Conservation (phyloP, 192 early-diverging fungal genomes). For the Mortierella hygrophila region DNA sequence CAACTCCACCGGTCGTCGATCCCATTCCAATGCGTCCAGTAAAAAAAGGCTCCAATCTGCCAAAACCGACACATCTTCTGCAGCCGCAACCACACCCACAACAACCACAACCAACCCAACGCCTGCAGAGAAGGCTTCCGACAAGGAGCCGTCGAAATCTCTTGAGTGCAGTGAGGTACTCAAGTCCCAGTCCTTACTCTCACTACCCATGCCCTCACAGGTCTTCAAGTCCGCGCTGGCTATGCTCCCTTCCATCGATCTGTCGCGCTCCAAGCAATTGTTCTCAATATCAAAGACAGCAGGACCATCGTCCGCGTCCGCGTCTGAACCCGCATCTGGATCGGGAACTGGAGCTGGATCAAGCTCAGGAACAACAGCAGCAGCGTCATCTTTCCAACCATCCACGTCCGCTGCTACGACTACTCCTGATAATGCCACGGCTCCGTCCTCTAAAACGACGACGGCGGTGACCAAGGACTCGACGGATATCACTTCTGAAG, state of each 20-base stretch:
- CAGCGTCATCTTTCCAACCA: not conserved
- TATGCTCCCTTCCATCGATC: conserved; percentile 27
- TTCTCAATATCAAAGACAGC: not conserved
- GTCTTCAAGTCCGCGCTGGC: conserved; percentile 36
- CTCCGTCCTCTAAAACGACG: not conserved
- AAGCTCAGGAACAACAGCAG: not conserved
- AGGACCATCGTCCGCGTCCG: not conserved
- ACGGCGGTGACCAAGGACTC: not conserved
- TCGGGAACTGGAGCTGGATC: not conserved
- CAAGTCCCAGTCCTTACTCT: not conserved
- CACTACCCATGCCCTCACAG: conserved; percentile 27
- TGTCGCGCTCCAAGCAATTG: conserved; percentile 21
- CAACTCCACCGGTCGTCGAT: not conserved
- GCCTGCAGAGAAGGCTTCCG: not conserved
- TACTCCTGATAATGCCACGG: conserved; percentile 1
- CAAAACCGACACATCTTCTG: not conserved
- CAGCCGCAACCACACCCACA: not conserved
- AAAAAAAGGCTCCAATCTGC: conserved; percentile 4
- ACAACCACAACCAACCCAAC: not conserved
- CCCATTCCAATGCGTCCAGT: not conserved
- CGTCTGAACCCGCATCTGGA: not conserved
- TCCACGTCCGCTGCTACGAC: not conserved
- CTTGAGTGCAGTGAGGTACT: not conserved
- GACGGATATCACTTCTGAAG: not conserved
- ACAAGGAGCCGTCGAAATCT: not conserved